phyloP scores from a whole-genome alignment of 2,329 filamentous ascomycete genomes.

The Thielaviopsis ethacetica region DNA sequence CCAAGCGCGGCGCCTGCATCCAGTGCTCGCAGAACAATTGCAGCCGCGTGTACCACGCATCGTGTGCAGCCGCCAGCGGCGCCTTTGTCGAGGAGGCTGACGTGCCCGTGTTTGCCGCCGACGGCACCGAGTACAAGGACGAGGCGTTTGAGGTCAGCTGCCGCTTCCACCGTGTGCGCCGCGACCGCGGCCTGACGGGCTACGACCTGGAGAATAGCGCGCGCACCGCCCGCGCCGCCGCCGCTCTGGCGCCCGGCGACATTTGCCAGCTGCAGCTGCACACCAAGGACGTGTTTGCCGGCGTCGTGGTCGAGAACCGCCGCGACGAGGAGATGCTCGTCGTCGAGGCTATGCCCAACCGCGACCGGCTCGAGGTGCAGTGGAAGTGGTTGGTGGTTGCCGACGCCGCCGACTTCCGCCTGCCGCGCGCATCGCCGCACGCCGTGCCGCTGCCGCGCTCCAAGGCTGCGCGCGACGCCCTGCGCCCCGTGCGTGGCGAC shows the following conservation, averaged over 20 bases:
- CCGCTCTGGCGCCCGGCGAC: constrained; percentile 51
- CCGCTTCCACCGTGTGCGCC: constrained; percentile 80
- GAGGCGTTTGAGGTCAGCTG: constrained; percentile 88
- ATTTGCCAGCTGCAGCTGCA: constrained; percentile 76
- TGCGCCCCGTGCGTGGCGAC: constrained; percentile 47
- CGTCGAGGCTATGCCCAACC: constrained; percentile 69
- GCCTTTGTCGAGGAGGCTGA: constrained; percentile 81
- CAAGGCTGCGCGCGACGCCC: constrained; percentile 38
- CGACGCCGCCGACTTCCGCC: constrained; percentile 50
- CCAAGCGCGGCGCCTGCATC: constrained; percentile 89
- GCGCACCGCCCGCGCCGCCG: constrained; percentile 51
- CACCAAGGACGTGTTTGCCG: constrained; percentile 79
- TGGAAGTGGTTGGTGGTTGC: constrained; percentile 72
- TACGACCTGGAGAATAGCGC: constrained; percentile 54
- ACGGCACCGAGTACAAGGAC: constrained; percentile 82
- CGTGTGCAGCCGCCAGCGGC: constrained; percentile 80
- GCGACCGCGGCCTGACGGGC: constrained; percentile 57
- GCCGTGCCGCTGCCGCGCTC: constrained; percentile 52
- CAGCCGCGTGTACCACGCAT: constrained; percentile 82
- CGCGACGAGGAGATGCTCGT: constrained; percentile 58
- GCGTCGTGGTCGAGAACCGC: constrained; percentile 71
- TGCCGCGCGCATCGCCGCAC: constrained; percentile 58
- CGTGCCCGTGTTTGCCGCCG: constrained; percentile 73
- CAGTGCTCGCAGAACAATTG: constrained; percentile 95
- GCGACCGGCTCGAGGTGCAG: constrained; percentile 61